A percentile compares a stretch with the other conserved stretches of the same genome.
Conservation (phyloP, 2,329 filamentous ascomycete genomes). For the Venturia asperata region DNA sequence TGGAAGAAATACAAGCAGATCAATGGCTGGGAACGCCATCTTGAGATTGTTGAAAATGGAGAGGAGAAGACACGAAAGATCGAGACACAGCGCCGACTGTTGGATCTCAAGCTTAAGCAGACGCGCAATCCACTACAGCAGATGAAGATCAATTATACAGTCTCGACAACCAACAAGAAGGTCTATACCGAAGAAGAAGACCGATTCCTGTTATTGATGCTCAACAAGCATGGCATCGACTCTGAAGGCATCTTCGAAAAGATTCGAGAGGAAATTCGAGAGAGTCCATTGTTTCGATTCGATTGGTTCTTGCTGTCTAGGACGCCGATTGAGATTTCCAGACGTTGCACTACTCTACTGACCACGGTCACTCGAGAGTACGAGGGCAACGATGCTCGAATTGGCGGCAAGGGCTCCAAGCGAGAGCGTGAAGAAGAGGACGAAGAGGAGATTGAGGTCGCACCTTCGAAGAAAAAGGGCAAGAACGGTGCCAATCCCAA, state of each 20-base stretch:
- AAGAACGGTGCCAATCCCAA: conserved; percentile 69
- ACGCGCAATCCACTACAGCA: conserved; percentile 97
- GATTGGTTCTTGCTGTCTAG: conserved; percentile 99
- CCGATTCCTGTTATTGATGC: conserved; percentile 84
- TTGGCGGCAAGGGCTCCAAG: conserved; percentile 36
- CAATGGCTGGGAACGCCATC: conserved; percentile 77
- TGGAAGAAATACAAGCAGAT: conserved; percentile 95
- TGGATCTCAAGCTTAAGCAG: conserved; percentile 90
- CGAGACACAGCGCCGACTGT: conserved; percentile 85
- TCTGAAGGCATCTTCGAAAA: conserved; percentile 83
- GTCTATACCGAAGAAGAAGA: conserved; percentile 99
- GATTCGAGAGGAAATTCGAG: conserved; percentile 94
- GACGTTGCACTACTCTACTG: conserved; percentile 86
- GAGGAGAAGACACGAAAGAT: conserved; percentile 85
- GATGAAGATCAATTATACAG: conserved; percentile 97
- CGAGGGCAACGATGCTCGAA: conserved; percentile 51
- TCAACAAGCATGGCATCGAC: conserved; percentile 89
- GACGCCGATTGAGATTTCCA: conserved; percentile 84
- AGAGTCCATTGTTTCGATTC: conserved; percentile 90
- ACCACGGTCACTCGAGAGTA: conserved; percentile 95
- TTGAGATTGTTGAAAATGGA: conserved; percentile 83
- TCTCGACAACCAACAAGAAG: conserved; percentile 99
- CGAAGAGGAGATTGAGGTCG: conserved; percentile 74
- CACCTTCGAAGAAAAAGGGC: conserved; percentile 90
- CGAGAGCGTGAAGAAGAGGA: conserved; percentile 73